A percentile compares a stretch with the other conserved stretches of the same genome.
Conservation (phyloP, 805 yeast species). For the Candida silvicultrix region DNA sequence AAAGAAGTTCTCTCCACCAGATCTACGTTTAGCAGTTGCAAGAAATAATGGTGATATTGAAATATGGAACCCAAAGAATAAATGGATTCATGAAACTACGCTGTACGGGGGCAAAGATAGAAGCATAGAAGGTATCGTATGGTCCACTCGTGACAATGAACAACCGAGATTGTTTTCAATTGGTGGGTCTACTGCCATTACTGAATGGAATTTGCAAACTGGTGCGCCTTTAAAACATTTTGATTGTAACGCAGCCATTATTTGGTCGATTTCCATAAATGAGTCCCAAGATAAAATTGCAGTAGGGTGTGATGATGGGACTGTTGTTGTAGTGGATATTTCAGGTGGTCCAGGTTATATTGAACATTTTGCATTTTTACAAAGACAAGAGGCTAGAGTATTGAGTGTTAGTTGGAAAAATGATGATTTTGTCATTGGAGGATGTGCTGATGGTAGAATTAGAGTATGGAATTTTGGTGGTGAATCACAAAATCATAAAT, state of each 20-base stretch:
- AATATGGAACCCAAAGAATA: constrained; percentile 82
- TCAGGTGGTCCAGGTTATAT: constrained; percentile 80
- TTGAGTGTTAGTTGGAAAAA: constrained; percentile 73
- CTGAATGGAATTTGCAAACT: constrained; percentile 85
- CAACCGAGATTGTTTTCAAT: constrained; percentile 76
- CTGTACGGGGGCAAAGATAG: constrained; percentile 78
- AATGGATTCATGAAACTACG: constrained; percentile 74
- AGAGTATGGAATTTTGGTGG: constrained; percentile 66
- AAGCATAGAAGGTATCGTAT: constrained; percentile 83
- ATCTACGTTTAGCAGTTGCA: constrained; percentile 81
- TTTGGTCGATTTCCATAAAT: constrained; percentile 80
- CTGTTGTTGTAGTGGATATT: constrained; percentile 78
- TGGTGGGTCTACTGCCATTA: constrained; percentile 86
- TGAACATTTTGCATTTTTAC: constrained; percentile 70
- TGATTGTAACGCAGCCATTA: constrained; percentile 89
- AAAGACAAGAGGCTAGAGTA: constrained; percentile 79
- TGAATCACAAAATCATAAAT: constrained; percentile 33
- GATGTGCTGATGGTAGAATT: constrained; percentile 92
- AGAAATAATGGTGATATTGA: constrained; percentile 93
- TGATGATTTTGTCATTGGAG: constrained; percentile 68
- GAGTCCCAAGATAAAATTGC: constrained; percentile 59
- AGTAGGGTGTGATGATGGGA: constrained; percentile 94
- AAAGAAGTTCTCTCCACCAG: constrained; percentile 39
- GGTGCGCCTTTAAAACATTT: constrained; percentile 69
- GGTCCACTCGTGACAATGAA: constrained; percentile 53